Evolutionary conservation across 805 yeast species (phyloP).

Genomic region (Yamadazyma akitaensis): DNA sequence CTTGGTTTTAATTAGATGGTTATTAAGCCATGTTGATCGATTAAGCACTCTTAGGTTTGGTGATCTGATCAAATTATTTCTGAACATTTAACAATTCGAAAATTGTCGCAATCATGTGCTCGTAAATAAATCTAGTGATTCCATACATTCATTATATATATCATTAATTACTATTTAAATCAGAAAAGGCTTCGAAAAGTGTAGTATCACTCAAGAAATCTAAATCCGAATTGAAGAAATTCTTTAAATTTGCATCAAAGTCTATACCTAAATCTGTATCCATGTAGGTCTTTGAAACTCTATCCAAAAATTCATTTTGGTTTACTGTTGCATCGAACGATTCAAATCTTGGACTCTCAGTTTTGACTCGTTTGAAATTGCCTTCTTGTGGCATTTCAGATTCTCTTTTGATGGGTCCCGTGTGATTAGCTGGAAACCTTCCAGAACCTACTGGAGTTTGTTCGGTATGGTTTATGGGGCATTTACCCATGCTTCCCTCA

Average conservation of each 20-base stretch:
- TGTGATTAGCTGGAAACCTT: not conserved
- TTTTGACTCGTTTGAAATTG: not conserved
- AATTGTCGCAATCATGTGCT: not conserved
- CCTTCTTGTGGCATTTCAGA: not conserved
- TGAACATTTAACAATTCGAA: not conserved
- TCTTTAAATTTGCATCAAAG: conserved; percentile 7
- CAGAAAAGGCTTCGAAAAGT: conserved; percentile 6
- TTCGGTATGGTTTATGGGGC: not conserved
- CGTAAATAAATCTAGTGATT: not conserved
- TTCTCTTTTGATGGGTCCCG: not conserved
- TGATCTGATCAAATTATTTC: not conserved
- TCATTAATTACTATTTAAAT: no score
- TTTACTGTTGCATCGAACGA: not conserved
- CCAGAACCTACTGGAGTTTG: not conserved
- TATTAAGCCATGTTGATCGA: not conserved
- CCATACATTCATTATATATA: conserved; percentile 1
- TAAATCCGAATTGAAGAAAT: conserved; percentile 11
- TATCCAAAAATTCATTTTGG: not conserved
- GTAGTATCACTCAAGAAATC: conserved; percentile 12
- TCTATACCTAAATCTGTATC: conserved; percentile 4
- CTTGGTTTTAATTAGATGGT: not conserved
- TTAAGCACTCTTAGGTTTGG: no score
- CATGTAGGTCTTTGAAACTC: conserved; percentile 2
- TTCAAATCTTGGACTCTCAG: not conserved
- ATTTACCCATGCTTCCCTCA: not conserved